Percentiles rank a stretch among this genome's conserved stretches.
Evolutionary conservation across 2,329 filamentous ascomycete genomes (phyloP).

Genomic region (Ascosphaera apis): DNA sequence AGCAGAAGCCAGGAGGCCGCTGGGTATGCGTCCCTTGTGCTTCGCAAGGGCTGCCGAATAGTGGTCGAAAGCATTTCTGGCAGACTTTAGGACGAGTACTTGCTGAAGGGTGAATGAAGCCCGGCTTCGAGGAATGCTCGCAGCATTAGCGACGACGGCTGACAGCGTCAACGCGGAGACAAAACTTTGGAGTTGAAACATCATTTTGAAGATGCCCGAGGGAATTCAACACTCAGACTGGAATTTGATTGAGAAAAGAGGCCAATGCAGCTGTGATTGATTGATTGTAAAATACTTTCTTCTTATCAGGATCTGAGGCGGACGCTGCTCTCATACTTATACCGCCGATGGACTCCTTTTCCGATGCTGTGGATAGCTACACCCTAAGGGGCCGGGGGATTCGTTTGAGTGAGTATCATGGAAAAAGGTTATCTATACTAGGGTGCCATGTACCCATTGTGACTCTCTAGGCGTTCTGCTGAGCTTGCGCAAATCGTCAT

Average conservation of each 20-base stretch:
- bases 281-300: too few species aligned
- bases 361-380: not conserved
- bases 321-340: not conserved
- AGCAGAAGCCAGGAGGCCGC: conserved; percentile 6
- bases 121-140: not conserved
- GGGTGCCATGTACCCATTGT: too few species aligned
- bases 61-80: not conserved
- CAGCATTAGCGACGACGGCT: not conserved
- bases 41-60: not conserved
- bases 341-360: not conserved
- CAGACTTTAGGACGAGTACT: not conserved
- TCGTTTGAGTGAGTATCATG: too few species aligned
- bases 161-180: not conserved
- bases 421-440: too few species aligned
- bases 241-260: not conserved
- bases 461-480: too few species aligned
- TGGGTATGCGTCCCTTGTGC: conserved; percentile 2
- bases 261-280: too few species aligned
- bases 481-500: too few species aligned
- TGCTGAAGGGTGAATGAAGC: not conserved
- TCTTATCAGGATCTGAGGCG: too few species aligned
- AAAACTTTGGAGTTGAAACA: not conserved
- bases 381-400: not conserved
- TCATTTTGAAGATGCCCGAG: not conserved
- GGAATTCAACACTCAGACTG: not conserved